Base-by-base conservation (phyloP, 768 basidiomycete genomes). In the Mycena haematopus region DNA sequence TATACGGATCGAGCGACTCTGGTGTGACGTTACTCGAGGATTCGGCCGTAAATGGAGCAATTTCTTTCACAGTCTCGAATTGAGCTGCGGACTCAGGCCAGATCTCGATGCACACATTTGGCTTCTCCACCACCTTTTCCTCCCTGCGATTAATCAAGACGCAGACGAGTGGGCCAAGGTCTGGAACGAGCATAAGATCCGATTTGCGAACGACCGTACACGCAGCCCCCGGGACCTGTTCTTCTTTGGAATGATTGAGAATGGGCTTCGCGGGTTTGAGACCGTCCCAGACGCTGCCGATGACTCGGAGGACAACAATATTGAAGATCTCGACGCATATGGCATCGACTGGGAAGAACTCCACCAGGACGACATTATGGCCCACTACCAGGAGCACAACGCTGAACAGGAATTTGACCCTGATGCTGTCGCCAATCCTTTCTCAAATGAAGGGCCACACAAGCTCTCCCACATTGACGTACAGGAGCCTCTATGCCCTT, bases 371-470 rank as follows among this genome's bases (percentile, higher is more conserved):
- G 57, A 58, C 24, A 36, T 50, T 21, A 29, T 58, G 27, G 47
- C 46, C 19, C 56, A 58, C n/a, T 33, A 58, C 21, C 6, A 17
- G 1, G 57, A 50, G 24, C 17, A 51, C 38, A 58, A 58, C 29
- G 27, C 17, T 7, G 49, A 50, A 17, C 29, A 19, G 19, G 49
- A 50, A 1, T 14, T 47, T 24, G 19, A 40, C 21, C 11, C 24
- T 13, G 51, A 52, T 7, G 51, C 14, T 17, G 2, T 63, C 10
- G 5, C 50, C 2, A 62, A 62, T 22, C 60, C 60, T 0, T 62
- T 62, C 31, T 42, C 53, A 21, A 63, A 56, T 19, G 56, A 63
- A 4, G 56, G 62, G 2, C 62, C 62, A 2, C 62, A 63, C 31
- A 5, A 6, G 14, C 50, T 63, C 5, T 63, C 62, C 8, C 62